These are phyloP conservation scores for Tieghemostelium lacteum DNA, from an alignment of 78 protist species.

Conservation along the genomic window DNA sequence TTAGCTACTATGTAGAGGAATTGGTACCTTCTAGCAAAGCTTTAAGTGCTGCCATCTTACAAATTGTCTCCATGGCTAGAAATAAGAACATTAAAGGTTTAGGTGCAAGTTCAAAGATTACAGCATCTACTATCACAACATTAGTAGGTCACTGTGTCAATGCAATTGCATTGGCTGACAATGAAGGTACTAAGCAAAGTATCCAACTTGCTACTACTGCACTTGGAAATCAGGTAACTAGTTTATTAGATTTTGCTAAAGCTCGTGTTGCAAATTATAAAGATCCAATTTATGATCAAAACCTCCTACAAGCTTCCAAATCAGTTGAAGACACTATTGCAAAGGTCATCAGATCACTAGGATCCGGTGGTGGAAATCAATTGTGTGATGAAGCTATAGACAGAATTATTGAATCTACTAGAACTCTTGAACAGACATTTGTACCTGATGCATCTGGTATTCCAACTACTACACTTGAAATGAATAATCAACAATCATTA, in stretches of 20 bases:
- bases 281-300: conserved; percentile 79
- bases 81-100: conserved; percentile 64
- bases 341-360: conserved; percentile 38
- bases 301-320: conserved; percentile 7
- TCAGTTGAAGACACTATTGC: conserved; percentile 39
- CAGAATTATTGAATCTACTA: conserved; percentile 52
- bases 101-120: conserved; percentile 66
- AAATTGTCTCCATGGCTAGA: conserved; percentile 71
- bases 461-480: conserved; percentile 19
- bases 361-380: conserved; percentile 10
- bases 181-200: conserved; percentile 19
- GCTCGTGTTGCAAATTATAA: conserved; percentile 75
- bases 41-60: conserved; percentile 56
- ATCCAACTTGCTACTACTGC: conserved; percentile 20
- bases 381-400: conserved; percentile 72
- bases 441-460: conserved; percentile 67
- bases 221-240: conserved; percentile 4
- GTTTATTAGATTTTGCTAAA: conserved; percentile 69
- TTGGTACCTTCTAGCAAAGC: conserved; percentile 54
- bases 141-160: conserved; percentile 14
- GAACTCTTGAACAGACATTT: conserved; percentile 41
- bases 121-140: conserved; percentile 20
- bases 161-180: conserved; percentile 14
- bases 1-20: conserved; percentile 22
- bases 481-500: conserved; percentile 56